A percentile compares a stretch with the other conserved stretches of the same genome.
These are phyloP conservation scores for Aureobasidium namibiae DNA, from an alignment of 2,329 filamentous ascomycete species.

Conservation along the genomic window DNA sequence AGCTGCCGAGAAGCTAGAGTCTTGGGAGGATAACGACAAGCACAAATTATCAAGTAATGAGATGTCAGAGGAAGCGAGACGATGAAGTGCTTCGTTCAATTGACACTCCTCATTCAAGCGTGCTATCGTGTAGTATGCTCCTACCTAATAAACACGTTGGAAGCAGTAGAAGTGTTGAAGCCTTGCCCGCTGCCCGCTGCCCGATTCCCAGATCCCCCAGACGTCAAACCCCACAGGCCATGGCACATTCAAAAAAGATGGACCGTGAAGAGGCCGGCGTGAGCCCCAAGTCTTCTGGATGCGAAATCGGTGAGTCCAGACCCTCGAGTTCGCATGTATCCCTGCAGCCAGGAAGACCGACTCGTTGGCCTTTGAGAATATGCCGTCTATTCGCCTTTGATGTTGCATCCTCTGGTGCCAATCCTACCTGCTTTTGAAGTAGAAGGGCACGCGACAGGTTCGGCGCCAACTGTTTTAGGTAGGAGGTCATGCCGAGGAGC, in stretches of 20 bases:
- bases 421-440: not conserved
- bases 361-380: not conserved
- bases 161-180: not conserved
- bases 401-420: not conserved
- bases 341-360: not conserved
- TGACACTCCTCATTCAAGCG: not conserved
- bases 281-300: not conserved
- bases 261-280: not conserved
- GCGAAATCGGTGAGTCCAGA: conserved; percentile 1
- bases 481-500: not conserved
- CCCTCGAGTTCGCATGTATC: not conserved
- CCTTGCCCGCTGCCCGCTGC: not conserved
- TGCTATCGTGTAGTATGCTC: not conserved
- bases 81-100: not conserved
- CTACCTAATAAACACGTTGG: not conserved
- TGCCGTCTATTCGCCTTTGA: not conserved
- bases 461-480: conserved; percentile 5
- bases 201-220: not conserved
- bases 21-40: not conserved
- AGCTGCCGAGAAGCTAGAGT: conserved; percentile 7
- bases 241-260: not conserved
- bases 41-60: not conserved
- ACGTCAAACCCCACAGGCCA: not conserved
- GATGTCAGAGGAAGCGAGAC: not conserved
- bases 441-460: conserved; percentile 1